A percentile compares a stretch with the other conserved stretches of the same genome.
Evolutionary conservation across 2,329 filamentous ascomycete genomes (phyloP).

Genomic region (Penicillium hordei): DNA sequence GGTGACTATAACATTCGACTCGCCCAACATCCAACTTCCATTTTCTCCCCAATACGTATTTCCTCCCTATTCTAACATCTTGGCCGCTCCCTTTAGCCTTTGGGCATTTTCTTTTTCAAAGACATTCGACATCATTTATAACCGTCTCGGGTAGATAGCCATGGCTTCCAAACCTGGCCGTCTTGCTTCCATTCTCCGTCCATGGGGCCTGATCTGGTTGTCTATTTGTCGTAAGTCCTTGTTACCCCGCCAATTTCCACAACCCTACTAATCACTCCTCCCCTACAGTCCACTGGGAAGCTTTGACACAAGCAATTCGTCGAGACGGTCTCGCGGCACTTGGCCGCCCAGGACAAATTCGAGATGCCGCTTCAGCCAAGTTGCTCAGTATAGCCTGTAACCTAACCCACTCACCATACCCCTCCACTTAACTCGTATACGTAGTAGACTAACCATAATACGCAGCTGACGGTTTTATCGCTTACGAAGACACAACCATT

Average conservation of each 20-base stretch:
- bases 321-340: conserved; percentile 19
- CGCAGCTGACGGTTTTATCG: conserved; percentile 30
- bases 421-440: background rate
- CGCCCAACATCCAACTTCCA: background rate
- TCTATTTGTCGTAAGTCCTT: conserved; percentile 14
- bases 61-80: rapidly evolving
- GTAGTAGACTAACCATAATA: conserved; percentile 1
- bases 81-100: background rate
- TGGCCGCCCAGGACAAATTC: conserved; percentile 11
- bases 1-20: background rate
- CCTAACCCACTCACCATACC: background rate
- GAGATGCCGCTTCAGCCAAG: conserved; percentile 21
- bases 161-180: conserved; percentile 11
- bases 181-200: conserved; percentile 15
- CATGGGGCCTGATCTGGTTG: conserved; percentile 19
- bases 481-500: conserved; percentile 36
- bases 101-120: background rate
- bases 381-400: conserved; percentile 21
- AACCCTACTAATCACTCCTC: background rate
- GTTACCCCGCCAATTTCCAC: background rate
- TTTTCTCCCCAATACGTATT: background rate
- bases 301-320: conserved; percentile 17
- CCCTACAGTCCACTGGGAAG: conserved; percentile 21
- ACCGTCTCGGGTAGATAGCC: background rate
- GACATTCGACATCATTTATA: background rate